Percentiles rank a stretch among this genome's conserved stretches.
These are phyloP conservation scores for Solanum hybrid DNA, from an alignment of 305 asterid species.

Conservation along the genomic window DNA sequence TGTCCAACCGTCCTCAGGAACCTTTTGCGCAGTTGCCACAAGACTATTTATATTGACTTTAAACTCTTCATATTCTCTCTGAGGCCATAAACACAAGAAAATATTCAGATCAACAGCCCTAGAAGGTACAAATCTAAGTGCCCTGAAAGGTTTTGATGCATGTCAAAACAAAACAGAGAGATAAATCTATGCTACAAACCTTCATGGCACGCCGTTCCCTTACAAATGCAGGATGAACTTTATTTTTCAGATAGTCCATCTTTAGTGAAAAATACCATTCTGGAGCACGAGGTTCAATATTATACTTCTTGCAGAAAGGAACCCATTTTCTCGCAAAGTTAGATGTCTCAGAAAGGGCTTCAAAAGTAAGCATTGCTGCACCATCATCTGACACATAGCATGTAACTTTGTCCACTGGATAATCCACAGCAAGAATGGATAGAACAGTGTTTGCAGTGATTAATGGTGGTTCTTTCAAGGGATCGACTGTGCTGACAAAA, in stretches of 20 bases:
- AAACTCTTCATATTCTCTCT: slow-evolving; percentile 90
- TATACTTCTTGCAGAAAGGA: slow-evolving; percentile 77
- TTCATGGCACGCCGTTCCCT: slow-evolving; percentile 80
- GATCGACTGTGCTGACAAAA: slow-evolving; percentile 87
- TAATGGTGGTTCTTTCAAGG: slow-evolving; percentile 87
- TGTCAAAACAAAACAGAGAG: neutral
- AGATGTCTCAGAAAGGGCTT: slow-evolving; percentile 73
- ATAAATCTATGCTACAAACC: slow-evolving; percentile 28
- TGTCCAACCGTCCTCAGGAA: slow-evolving; percentile 92
- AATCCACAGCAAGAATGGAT: slow-evolving; percentile 80
- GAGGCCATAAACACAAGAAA: slow-evolving; percentile 13
- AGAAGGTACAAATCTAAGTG: neutral
- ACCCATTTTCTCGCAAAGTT: slow-evolving; percentile 82
- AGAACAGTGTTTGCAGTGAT: slow-evolving; percentile 88
- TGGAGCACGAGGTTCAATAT: slow-evolving; percentile 83
- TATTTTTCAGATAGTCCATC: slow-evolving; percentile 68
- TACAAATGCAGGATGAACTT: slow-evolving; percentile 79
- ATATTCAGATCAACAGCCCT: neutral
- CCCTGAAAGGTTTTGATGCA: neutral
- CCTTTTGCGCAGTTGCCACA: slow-evolving; percentile 74
- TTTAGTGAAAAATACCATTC: slow-evolving; percentile 79
- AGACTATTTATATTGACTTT: slow-evolving; percentile 59
- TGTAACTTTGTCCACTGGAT: slow-evolving; percentile 72
- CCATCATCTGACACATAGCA: slow-evolving; percentile 94
- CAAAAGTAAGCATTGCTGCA: slow-evolving; percentile 90